Evolutionary conservation across 768 basidiomycete species (phyloP), one percentile per base, ranked within the genome.

Genomic region (Suillus tomentosus): DNA sequence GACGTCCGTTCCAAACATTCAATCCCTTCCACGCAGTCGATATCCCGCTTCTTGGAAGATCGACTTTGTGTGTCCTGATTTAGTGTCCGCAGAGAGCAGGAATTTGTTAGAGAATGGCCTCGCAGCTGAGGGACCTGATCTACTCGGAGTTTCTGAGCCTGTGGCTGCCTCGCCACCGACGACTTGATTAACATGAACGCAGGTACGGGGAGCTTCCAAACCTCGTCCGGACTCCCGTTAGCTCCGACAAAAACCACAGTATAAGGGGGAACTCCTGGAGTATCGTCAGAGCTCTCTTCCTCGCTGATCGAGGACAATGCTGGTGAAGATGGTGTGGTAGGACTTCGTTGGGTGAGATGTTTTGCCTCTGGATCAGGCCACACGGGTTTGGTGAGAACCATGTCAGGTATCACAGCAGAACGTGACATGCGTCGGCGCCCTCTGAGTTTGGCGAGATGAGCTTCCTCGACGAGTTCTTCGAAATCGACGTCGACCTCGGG

Each of bases 141-240:
- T 58, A 58, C 17, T 58, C 24, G 40, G 40, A 58, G 27, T 42
- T 58, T 58, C 57, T 58, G 40, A 19, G 57, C 57, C 11, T 58
- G 39, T n/a, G 57, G 57, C 17, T 58, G 57, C 24, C 57, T 58
- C 57, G 40, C 27, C 9, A 43, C 57, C 27, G 40, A 58, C 27
- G 57, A 58, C 57, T 58, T 58, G 57, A 58, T 40, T 6, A 42
- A 42, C 57, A 58, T 42, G 24, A 27, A 42, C 17, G 40, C 57
- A 19, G 57, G 40, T 42, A 37, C 57, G 24, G 57, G 57, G 57
- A 58, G 57, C 19, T 42, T 40, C 57, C 57, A 58, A 58, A 58
- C 57, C 17, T 58, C 57, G 0, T 42, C 57, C 17, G 57, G 57
- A 58, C 27, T 14, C 39, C 57, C 57, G 40, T 42, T 58, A 17